Evolutionary conservation across 805 yeast genomes (phyloP).

Genomic region (Schwanniomyces occidentalis): DNA sequence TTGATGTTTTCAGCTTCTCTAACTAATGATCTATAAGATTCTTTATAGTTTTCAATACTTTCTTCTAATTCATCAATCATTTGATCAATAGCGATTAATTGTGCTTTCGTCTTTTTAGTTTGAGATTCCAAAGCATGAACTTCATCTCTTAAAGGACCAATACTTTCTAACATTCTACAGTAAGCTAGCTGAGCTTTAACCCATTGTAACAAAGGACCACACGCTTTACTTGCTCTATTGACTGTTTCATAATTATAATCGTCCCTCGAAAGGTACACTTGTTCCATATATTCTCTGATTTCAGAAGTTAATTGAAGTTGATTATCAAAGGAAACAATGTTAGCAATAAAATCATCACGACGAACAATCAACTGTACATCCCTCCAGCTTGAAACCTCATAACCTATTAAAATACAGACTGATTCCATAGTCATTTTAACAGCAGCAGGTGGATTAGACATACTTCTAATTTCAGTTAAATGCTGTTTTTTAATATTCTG

Average conservation of each 20-base stretch:
- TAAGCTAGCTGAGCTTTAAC: slow-evolving; percentile 86
- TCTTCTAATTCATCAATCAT: slow-evolving; percentile 76
- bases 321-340: slow-evolving; percentile 73
- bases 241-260: slow-evolving; percentile 73
- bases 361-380: slow-evolving; percentile 81
- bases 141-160: slow-evolving; percentile 74
- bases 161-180: slow-evolving; percentile 63
- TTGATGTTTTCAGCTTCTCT: slow-evolving; percentile 78
- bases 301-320: slow-evolving; percentile 55
- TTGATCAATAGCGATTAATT: slow-evolving; percentile 71
- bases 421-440: slow-evolving; percentile 85
- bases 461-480: slow-evolving; percentile 82
- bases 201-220: slow-evolving; percentile 92
- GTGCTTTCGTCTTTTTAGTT: slow-evolving; percentile 62
- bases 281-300: slow-evolving; percentile 57
- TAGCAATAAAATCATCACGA: slow-evolving; percentile 82
- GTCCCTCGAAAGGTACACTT: slow-evolving; percentile 57
- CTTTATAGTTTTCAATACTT: slow-evolving; percentile 68
- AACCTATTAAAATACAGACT: slow-evolving; percentile 81
- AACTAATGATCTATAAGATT: slow-evolving; percentile 68
- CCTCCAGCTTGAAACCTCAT: slow-evolving; percentile 67
- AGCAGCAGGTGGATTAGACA: slow-evolving; percentile 88
- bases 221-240: slow-evolving; percentile 88
- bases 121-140: slow-evolving; percentile 59
- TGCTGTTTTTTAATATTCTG: slow-evolving; percentile 91